Conservation (phyloP, 768 basidiomycete species). For the Boletus sp. region DNA sequence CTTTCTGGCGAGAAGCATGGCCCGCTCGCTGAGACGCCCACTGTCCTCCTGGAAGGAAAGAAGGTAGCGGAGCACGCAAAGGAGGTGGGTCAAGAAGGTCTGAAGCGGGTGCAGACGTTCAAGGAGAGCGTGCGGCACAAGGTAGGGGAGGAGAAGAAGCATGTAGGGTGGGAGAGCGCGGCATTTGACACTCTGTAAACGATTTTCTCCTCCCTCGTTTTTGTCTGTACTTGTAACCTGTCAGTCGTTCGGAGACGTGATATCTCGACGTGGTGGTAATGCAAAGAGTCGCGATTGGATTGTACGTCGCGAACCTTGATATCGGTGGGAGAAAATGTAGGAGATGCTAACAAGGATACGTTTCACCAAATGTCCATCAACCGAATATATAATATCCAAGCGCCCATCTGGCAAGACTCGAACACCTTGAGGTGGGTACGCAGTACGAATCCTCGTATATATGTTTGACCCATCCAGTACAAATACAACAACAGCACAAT, state of each 20-base stretch:
- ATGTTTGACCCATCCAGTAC: neutral
- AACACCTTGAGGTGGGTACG: neutral
- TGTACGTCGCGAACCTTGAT: neutral
- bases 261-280: neutral
- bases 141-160: constrained; percentile 34
- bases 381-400: neutral
- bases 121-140: constrained; percentile 43
- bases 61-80: constrained; percentile 34
- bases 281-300: neutral
- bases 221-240: neutral
- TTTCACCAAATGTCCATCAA: no score
- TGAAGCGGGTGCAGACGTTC: constrained; percentile 40
- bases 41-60: neutral
- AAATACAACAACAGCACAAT: neutral
- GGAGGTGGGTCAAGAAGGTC: constrained; percentile 34
- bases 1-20: constrained; percentile 65
- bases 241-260: neutral
- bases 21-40: constrained; percentile 39
- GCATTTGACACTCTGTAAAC: constrained; percentile 40
- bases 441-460: neutral
- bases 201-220: neutral
- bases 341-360: no score
- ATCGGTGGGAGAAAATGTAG: no score
- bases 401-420: neutral
- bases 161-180: constrained; percentile 46